phyloP scores from a whole-genome alignment of 768 basidiomycete genomes.

The Tremella mesenterica region DNA sequence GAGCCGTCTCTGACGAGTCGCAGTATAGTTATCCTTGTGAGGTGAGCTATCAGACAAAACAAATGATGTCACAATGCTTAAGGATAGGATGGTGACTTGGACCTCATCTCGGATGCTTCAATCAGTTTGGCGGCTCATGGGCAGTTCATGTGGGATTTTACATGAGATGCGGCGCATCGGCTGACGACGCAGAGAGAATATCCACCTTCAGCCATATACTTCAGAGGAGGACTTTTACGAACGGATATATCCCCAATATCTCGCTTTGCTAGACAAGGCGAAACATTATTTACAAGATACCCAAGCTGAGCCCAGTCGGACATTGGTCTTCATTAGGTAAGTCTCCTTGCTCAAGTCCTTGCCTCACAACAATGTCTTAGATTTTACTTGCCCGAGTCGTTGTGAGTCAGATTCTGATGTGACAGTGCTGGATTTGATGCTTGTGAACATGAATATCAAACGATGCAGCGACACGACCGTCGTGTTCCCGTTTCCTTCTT shows the following conservation, averaged over 20 bases:
- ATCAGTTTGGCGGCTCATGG: slow-evolving; percentile 70
- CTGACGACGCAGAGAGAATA: slow-evolving; percentile 38
- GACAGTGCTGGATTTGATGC: slow-evolving; percentile 88
- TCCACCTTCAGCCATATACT: slow-evolving; percentile 67
- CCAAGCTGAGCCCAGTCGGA: slow-evolving; percentile 54
- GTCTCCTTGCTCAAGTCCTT: slow-evolving; percentile 6
- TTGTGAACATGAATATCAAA: slow-evolving; percentile 76
- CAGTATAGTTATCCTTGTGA: slow-evolving; percentile 68
- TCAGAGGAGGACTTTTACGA: slow-evolving; percentile 69
- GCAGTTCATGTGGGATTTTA: slow-evolving; percentile 56
- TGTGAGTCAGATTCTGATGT: no score
- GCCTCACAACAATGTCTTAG: not conserved
- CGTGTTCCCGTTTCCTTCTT: slow-evolving; percentile 66
- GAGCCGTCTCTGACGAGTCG: not conserved
- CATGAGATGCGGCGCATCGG: not conserved
- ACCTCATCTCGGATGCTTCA: slow-evolving; percentile 77
- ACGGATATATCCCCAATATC: slow-evolving; percentile 60
- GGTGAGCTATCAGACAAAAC: slow-evolving; percentile 46
- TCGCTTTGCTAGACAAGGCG: slow-evolving; percentile 61
- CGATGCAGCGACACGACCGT: slow-evolving; percentile 87
- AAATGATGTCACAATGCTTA: not conserved
- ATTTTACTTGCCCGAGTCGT: not conserved
- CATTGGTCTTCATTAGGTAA: slow-evolving; percentile 78
- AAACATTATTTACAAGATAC: slow-evolving; percentile 63
- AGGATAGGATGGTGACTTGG: slow-evolving; percentile 65